Evolutionary conservation across 176 grass and related monocot genomes (phyloP), one percentile per base, ranked within the genome.

Genomic region (Lolium multiflorum): DNA sequence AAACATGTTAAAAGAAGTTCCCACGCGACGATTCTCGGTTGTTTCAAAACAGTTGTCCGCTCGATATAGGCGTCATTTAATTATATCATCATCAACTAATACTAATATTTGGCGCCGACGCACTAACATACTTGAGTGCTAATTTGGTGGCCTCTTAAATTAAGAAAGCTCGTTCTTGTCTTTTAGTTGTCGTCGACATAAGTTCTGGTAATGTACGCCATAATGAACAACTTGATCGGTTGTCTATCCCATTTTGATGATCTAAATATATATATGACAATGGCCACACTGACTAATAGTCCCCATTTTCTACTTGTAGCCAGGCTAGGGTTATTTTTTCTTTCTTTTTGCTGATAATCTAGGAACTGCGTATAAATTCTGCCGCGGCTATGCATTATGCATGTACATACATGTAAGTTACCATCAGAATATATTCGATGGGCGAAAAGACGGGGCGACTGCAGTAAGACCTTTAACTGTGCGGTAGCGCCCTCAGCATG

Each of bases 81-180:
- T 7, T 43, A 43, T 43, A 43, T 43, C 41, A 7, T 16, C 37
- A 7, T 46, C 56, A 25, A 39, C n/a, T 73, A 7, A 41, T 41
- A 41, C 39, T 41, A 5, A 41, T 5, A 41, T 41, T 41, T 47
- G 51, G 39, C 31, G 52, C 81, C 37, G 57, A 22, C 25, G 38
- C 43, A 43, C 51, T 47, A 35, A 57, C 12, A n/a, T 54, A 78
- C 6, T 79, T 63, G 39, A 55, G 66, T 72, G 21, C 41, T 82
- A 65, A 77, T 82, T 82, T 77, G 72, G 79, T 38, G 64, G 75
- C 17, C 31, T 74, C 46, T 46, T 38, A 9, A 81, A 73, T 87
- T 83, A 87, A 77, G 56, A 87, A 90, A 83, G 75, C 11, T 21
- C 39, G 59, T 43, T 43, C 41, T 43, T 43, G 41, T 43, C 81